Conservation (phyloP, 2,329 filamentous ascomycete genomes). For the Monascus ruber region DNA sequence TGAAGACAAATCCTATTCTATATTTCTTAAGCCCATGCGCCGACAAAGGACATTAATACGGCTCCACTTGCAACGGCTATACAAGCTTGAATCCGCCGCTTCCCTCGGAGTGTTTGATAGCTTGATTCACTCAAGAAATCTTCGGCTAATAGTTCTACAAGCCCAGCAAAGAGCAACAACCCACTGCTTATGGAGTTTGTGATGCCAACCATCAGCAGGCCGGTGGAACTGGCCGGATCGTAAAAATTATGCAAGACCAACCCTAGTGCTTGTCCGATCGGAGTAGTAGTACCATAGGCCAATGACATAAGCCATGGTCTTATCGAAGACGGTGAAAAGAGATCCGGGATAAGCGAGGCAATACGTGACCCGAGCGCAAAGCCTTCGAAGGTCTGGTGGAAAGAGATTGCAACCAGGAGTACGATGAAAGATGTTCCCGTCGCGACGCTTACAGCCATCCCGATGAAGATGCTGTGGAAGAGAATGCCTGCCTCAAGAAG, state of each 20-base stretch:
- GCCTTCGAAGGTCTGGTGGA: constrained; percentile 83
- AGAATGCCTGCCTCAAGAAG: constrained; percentile 73
- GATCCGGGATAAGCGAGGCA: constrained; percentile 54
- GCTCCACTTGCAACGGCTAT: constrained; percentile 49
- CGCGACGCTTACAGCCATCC: constrained; percentile 73
- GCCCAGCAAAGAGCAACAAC: constrained; percentile 65
- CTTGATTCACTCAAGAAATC: constrained; percentile 63
- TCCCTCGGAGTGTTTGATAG: constrained; percentile 48
- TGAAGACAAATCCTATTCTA: background rate
- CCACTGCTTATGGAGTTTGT: constrained; percentile 81
- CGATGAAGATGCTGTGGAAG: constrained; percentile 77
- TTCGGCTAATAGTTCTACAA: constrained; percentile 75
- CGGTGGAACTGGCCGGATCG: constrained; percentile 63
- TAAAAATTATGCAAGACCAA: constrained; percentile 68
- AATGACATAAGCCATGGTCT: constrained; percentile 64
- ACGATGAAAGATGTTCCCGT: constrained; percentile 70
- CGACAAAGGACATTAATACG: constrained; percentile 54
- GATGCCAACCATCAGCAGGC: constrained; percentile 70
- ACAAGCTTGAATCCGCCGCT: constrained; percentile 50
- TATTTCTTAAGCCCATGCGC: constrained; percentile 46
- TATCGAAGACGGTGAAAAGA: constrained; percentile 58
- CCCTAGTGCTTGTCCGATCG: constrained; percentile 73
- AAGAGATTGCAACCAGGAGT: constrained; percentile 67
- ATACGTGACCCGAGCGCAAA: constrained; percentile 78
- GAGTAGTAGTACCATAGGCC: constrained; percentile 60